phyloP scores from a whole-genome alignment of 176 grass and related monocot genomes.

The Olyra latifolia region DNA sequence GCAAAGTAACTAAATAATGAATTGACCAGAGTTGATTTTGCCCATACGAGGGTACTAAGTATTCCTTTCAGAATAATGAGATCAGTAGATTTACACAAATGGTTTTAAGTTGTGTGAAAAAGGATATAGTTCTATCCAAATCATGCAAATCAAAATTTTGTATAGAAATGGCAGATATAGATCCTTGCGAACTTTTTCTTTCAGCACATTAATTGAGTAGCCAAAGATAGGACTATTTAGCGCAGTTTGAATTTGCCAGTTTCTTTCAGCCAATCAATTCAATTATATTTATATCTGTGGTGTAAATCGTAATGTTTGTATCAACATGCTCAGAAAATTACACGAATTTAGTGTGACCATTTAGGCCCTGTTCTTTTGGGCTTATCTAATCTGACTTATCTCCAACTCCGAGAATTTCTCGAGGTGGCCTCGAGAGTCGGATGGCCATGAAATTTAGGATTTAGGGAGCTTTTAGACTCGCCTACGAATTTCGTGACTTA shows the following conservation, averaged over 20 bases:
- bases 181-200: background rate
- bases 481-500: too few species aligned
- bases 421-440: too few species aligned
- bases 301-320: background rate
- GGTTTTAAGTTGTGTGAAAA: background rate
- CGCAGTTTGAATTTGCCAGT: background rate
- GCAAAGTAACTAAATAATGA: conserved; percentile 1
- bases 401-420: too few species aligned
- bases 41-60: background rate
- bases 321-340: background rate
- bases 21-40: background rate
- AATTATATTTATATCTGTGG: background rate
- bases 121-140: background rate
- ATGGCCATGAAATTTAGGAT: too few species aligned
- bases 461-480: too few species aligned
- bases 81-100: background rate
- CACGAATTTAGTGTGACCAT: background rate
- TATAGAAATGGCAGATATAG: conserved; percentile 12
- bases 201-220: background rate
- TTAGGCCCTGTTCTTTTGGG: background rate
- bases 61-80: background rate
- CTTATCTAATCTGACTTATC: too few species aligned
- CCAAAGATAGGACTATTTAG: background rate
- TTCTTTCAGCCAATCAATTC: background rate
- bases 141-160: background rate